These are phyloP conservation scores for Plasmodium relictum DNA, from an alignment of 169 alveolate species.

Conservation along the genomic window DNA sequence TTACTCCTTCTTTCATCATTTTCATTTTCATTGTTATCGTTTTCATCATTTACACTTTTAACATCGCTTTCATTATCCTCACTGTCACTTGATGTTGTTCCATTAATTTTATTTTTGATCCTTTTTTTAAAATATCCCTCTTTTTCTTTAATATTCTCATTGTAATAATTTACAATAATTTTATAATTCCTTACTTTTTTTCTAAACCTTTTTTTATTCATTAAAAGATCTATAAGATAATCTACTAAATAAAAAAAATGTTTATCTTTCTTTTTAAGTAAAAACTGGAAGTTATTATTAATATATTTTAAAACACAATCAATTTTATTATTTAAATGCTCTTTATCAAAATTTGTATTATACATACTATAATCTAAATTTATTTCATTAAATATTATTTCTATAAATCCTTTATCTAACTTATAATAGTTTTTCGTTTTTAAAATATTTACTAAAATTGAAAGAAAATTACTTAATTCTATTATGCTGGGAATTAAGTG, in stretches of 20 bases:
- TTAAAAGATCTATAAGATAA: constrained; percentile 20
- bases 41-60: not conserved
- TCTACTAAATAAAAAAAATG: constrained; percentile 32
- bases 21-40: not conserved
- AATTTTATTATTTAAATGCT: constrained; percentile 26
- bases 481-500: constrained; percentile 32
- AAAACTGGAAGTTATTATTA: constrained; percentile 20
- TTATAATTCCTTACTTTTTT: constrained; percentile 6
- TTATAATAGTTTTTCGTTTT: constrained; percentile 12
- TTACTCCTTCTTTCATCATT: not conserved
- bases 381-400: constrained; percentile 13
- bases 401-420: constrained; percentile 2
- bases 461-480: constrained; percentile 41
- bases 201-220: constrained; percentile 25
- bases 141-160: not conserved
- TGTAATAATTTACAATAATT: constrained; percentile 15
- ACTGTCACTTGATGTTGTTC: not conserved
- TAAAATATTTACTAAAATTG: constrained; percentile 51
- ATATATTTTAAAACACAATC: constrained; percentile 21
- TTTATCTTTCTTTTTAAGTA: constrained; percentile 17
- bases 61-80: not conserved
- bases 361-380: constrained; percentile 31
- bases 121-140: constrained; percentile 23
- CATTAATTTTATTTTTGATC: constrained; percentile 1
- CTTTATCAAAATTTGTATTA: constrained; percentile 24